phyloP scores from a whole-genome alignment of 441 rosid genomes.

The Melastoma candidum region DNA sequence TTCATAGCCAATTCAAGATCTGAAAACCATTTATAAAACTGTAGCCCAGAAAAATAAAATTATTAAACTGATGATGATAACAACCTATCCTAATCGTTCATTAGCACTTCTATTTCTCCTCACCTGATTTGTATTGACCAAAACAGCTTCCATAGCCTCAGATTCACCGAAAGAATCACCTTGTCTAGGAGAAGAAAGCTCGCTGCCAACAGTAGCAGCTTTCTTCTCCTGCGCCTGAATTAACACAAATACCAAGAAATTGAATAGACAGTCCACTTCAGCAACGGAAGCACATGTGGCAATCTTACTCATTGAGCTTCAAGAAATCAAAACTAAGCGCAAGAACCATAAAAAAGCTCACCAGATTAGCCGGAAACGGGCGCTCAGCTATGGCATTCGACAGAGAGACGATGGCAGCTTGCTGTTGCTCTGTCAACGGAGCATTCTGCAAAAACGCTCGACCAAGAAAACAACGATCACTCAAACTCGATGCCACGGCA shows the following conservation, averaged over 20 bases:
- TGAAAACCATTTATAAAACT: conserved; percentile 97
- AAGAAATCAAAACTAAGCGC: neutral
- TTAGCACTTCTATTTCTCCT: conserved; percentile 4
- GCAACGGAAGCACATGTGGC: neutral
- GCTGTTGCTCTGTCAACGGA: conserved; percentile 84
- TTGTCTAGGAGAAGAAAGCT: conserved; percentile 42
- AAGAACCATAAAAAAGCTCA: conserved; percentile 15
- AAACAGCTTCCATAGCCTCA: conserved; percentile 66
- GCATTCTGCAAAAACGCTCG: conserved; percentile 40
- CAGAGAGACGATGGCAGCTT: conserved; percentile 54
- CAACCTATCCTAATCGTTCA: neutral
- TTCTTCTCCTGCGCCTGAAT: conserved; percentile 48
- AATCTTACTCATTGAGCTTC: too few relatives aligned
- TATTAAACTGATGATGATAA: neutral
- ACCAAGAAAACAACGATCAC: neutral
- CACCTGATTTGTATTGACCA: conserved; percentile 86
- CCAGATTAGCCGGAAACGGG: conserved; percentile 70
- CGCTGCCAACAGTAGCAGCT: conserved; percentile 42
- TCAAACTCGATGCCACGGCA: neutral
- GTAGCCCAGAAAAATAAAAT: conserved; percentile 12
- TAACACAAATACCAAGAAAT: conserved; percentile 5
- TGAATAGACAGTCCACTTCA: neutral
- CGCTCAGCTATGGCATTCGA: conserved; percentile 75
- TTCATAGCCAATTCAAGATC: conserved; percentile 98
- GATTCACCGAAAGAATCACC: conserved; percentile 43